These are phyloP conservation scores for Amanita pallidorosea DNA, from an alignment of 768 basidiomycete genomes.

Conservation along the genomic window DNA sequence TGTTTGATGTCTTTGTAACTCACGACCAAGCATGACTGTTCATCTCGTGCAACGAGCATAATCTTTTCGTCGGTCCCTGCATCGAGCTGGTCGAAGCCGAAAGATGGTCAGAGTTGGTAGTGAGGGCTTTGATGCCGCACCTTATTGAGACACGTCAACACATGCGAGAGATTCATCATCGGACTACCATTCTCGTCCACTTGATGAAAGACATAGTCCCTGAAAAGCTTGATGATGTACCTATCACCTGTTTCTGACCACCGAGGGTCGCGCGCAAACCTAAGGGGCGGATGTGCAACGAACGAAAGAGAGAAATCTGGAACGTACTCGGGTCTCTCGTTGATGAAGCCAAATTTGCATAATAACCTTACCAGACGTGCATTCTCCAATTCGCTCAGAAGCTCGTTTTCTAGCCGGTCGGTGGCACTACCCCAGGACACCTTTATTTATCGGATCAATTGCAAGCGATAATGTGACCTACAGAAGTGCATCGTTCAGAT, in stretches of 20 bases:
- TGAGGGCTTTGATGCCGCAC: conserved; percentile 25
- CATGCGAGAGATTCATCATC: conserved; percentile 83
- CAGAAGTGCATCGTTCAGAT: conserved; percentile 80
- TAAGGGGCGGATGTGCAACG: conserved; percentile 15
- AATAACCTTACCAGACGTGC: conserved; percentile 81
- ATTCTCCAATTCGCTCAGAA: conserved; percentile 88
- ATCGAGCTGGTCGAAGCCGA: conserved; percentile 52
- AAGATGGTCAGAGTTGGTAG: neutral
- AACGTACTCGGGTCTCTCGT: conserved; percentile 94
- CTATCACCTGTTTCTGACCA: conserved; percentile 99
- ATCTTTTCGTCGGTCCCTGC: conserved; percentile 88
- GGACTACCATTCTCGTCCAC: conserved; percentile 87
- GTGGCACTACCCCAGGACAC: conserved; percentile 39
- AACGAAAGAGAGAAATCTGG: neutral
- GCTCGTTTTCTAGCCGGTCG: conserved; percentile 75
- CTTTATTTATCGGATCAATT: neutral
- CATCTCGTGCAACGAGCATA: conserved; percentile 92
- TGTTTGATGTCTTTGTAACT: conserved; percentile 86
- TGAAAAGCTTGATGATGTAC: conserved; percentile 96
- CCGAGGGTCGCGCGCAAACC: conserved; percentile 88
- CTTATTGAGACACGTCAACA: conserved; percentile 90
- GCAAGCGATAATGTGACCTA: conserved; percentile 15
- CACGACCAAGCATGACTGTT: conserved; percentile 91
- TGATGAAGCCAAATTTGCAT: conserved; percentile 96
- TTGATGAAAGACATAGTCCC: conserved; percentile 97